Conservation (phyloP, 2,329 filamentous ascomycete species). For the Clonostachys chloroleuca region DNA sequence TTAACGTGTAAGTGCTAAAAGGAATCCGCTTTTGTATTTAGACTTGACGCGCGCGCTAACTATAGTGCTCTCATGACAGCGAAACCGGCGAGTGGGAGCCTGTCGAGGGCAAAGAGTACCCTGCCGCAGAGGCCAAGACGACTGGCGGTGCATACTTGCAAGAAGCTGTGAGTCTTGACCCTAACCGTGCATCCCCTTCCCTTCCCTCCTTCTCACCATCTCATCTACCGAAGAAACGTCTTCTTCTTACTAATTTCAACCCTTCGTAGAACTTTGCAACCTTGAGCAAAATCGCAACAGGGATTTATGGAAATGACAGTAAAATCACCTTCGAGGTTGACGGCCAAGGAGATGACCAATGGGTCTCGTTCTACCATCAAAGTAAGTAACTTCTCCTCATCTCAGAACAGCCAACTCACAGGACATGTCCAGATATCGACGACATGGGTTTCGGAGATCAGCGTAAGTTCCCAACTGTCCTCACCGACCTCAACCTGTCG, state of each 20-base stretch:
- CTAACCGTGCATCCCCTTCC: not conserved
- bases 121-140: slow-evolving; percentile 32
- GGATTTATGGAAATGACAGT: slow-evolving; percentile 47
- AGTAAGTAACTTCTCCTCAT: slow-evolving; percentile 14
- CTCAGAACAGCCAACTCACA: not conserved
- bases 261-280: slow-evolving; percentile 34
- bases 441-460: slow-evolving; percentile 57
- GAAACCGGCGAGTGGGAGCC: slow-evolving; percentile 41
- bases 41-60: not conserved
- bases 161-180: slow-evolving; percentile 30
- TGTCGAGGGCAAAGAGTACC: slow-evolving; percentile 42
- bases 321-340: slow-evolving; percentile 42
- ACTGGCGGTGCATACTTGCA: slow-evolving; percentile 41
- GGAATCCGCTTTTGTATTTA: too few species aligned
- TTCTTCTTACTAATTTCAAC: slow-evolving; percentile 4
- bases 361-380: slow-evolving; percentile 52
- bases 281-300: slow-evolving; percentile 38
- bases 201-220: not conserved
- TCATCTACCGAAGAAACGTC: not conserved
- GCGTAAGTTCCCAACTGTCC: slow-evolving; percentile 17
- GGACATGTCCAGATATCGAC: slow-evolving; percentile 34
- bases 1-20: slow-evolving; percentile 34
- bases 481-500: not conserved
- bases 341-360: slow-evolving; percentile 42
- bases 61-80: slow-evolving; percentile 1